Base-by-base conservation (phyloP, 1,284 basidiomycete genomes). In the Trametes versicolor region DNA sequence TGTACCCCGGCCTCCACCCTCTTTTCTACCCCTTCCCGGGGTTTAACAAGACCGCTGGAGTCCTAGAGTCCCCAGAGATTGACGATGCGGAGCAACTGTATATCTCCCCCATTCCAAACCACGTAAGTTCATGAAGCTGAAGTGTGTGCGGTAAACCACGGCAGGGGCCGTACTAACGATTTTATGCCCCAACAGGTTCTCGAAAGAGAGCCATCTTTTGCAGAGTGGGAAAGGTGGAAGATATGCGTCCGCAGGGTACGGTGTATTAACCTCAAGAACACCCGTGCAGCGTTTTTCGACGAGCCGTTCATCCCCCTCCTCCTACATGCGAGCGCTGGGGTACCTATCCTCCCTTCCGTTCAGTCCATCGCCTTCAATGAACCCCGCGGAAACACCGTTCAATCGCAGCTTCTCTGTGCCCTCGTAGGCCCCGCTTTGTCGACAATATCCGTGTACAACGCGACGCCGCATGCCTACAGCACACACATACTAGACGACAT, bases 1-100 rank as follows among this genome's bases (percentile, higher is more conserved):
- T 51, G 7, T 25, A 32, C 27, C 6, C 19, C 27, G 29, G 50
- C 29, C 29, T 34, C n/a, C 29, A n/a, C 5, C 15, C 50, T 7
- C 50, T 51, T 17, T 34, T 51, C 27, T 51, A 32, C n/a, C 50
- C 50, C 19, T n/a, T 51, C 19, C n/a, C 50, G 7, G 27, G n/a
- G n/a, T n/a, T n/a, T n/a, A n/a, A n/a, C n/a, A n/a, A n/a, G n/a
- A n/a, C n/a, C n/a, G n/a, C n/a, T n/a, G n/a, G n/a, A n/a, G n/a
- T n/a, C n/a, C n/a, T n/a, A n/a, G n/a, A n/a, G n/a, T n/a, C n/a
- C n/a, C n/a, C n/a, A n/a, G n/a, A n/a, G n/a, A n/a, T n/a, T n/a
- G n/a, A n/a, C n/a, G n/a, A n/a, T n/a, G n/a, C n/a, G n/a, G n/a
- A n/a, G n/a, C n/a, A n/a, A n/a, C n/a, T n/a, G n/a, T n/a, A n/a